Evolutionary conservation across 805 yeast species (phyloP).

Genomic region (Jamesozyma jinghongensis): DNA sequence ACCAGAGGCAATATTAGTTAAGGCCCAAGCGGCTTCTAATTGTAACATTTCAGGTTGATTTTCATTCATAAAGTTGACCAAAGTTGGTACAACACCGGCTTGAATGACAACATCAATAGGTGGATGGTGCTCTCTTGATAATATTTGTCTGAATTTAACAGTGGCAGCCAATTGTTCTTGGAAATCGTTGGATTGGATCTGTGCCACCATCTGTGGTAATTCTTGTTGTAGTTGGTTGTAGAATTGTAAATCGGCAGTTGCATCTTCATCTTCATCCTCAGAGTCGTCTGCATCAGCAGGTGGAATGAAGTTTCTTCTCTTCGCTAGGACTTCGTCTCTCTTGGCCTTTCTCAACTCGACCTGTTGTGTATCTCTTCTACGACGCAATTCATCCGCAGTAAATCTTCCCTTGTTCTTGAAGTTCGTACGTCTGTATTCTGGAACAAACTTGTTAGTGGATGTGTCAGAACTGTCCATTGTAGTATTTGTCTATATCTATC

Average conservation of each 20-base stretch:
- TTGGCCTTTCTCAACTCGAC: conserved; percentile 93
- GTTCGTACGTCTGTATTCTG: conserved; percentile 94
- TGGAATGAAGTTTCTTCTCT: conserved; percentile 72
- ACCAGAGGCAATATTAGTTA: conserved; percentile 96
- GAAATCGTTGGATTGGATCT: conserved; percentile 63
- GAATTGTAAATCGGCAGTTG: conserved; percentile 35
- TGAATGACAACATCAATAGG: conserved; percentile 91
- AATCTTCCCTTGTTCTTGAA: conserved; percentile 93
- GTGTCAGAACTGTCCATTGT: conserved; percentile 56
- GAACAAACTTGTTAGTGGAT: conserved; percentile 69
- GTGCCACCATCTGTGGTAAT: conserved; percentile 77
- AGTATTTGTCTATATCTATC: neutral
- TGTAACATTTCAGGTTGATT: conserved; percentile 80
- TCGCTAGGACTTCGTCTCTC: conserved; percentile 88
- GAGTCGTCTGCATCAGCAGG: conserved; percentile 42
- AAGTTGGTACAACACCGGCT: conserved; percentile 85
- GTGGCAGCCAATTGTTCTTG: conserved; percentile 83
- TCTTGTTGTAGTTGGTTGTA: conserved; percentile 49
- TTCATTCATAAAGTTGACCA: conserved; percentile 74
- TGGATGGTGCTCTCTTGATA: conserved; percentile 91
- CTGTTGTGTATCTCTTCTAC: conserved; percentile 96
- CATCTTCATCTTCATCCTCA: conserved; percentile 44
- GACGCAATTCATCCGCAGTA: conserved; percentile 90
- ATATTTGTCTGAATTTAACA: conserved; percentile 82
- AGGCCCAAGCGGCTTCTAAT: conserved; percentile 99